These are phyloP conservation scores for Phytopythium boreale DNA, from an alignment of 352 stramenopile species.

Conservation along the genomic window DNA sequence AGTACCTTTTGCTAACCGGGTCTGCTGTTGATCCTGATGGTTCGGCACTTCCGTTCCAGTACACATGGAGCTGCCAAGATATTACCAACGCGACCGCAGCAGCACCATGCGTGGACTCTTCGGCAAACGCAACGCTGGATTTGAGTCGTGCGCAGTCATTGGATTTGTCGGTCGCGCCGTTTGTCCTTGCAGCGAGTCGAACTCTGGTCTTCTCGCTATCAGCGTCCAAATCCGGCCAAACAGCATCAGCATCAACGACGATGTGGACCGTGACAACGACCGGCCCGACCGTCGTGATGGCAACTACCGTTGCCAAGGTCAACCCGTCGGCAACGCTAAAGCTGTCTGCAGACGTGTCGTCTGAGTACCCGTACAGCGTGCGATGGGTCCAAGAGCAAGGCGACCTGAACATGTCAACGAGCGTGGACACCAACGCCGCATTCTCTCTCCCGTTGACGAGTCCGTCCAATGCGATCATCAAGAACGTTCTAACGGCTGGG, in stretches of 20 bases:
- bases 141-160: constrained; percentile 9
- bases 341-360: constrained; percentile 35
- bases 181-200: constrained; percentile 33
- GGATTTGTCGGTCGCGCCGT: constrained; percentile 36
- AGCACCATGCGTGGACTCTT: constrained; percentile 12
- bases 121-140: constrained; percentile 12
- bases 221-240: constrained; percentile 26
- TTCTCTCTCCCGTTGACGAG: constrained; percentile 60
- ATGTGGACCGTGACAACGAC: constrained; percentile 52
- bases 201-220: constrained; percentile 50
- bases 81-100: constrained; percentile 30
- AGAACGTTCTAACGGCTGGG: constrained; percentile 56
- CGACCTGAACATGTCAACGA: constrained; percentile 32
- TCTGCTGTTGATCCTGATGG: constrained; percentile 51
- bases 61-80: constrained; percentile 53
- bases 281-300: constrained; percentile 37
- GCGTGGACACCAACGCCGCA: constrained; percentile 18
- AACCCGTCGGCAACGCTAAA: constrained; percentile 41
- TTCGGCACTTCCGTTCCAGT: constrained; percentile 30
- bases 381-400: constrained; percentile 58
- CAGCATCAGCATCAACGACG: constrained; percentile 17
- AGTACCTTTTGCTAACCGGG: constrained; percentile 48
- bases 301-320: constrained; percentile 32
- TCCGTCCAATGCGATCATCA: constrained; percentile 44
- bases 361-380: constrained; percentile 57